phyloP scores from a whole-genome alignment of 2,329 filamentous ascomycete genomes.

The Exophiala viscosa region DNA sequence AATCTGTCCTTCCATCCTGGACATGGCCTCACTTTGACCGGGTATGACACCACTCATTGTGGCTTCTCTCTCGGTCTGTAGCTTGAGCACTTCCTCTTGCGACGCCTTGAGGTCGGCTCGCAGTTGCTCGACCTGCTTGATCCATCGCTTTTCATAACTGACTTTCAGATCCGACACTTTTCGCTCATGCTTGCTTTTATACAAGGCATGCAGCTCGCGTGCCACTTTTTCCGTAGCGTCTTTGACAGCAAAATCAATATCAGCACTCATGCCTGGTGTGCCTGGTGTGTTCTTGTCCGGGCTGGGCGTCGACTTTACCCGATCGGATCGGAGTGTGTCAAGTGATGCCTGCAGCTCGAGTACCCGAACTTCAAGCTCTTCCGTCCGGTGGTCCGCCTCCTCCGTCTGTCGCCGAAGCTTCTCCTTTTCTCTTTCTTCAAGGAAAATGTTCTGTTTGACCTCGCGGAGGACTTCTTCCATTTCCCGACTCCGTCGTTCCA shows the following conservation, averaged over 20 bases:
- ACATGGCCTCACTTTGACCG: slow-evolving; percentile 29
- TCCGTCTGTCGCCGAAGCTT: slow-evolving; percentile 71
- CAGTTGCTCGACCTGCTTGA: slow-evolving; percentile 79
- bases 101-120: slow-evolving; percentile 68
- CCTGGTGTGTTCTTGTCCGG: slow-evolving; percentile 32
- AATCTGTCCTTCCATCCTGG: slow-evolving; percentile 45
- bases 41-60: slow-evolving; percentile 56
- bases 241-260: slow-evolving; percentile 67
- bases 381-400: slow-evolving; percentile 63
- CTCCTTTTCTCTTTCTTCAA: slow-evolving; percentile 75
- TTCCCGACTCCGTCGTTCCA: slow-evolving; percentile 80
- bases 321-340: slow-evolving; percentile 38
- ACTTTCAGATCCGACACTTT: slow-evolving; percentile 88
- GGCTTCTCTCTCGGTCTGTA: slow-evolving; percentile 63
- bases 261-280: slow-evolving; percentile 33
- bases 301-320: slow-evolving; percentile 31
- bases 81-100: slow-evolving; percentile 68
- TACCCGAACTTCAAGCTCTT: slow-evolving; percentile 44
- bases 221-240: slow-evolving; percentile 84
- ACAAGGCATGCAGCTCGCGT: slow-evolving; percentile 85
- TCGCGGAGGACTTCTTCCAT: slow-evolving; percentile 77
- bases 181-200: slow-evolving; percentile 95
- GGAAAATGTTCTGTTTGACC: slow-evolving; percentile 76
- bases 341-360: slow-evolving; percentile 47
- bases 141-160: slow-evolving; percentile 78